Evolutionary conservation across 164 flowering plant genomes (phyloP).

Genomic region (Magnolia sinica): DNA sequence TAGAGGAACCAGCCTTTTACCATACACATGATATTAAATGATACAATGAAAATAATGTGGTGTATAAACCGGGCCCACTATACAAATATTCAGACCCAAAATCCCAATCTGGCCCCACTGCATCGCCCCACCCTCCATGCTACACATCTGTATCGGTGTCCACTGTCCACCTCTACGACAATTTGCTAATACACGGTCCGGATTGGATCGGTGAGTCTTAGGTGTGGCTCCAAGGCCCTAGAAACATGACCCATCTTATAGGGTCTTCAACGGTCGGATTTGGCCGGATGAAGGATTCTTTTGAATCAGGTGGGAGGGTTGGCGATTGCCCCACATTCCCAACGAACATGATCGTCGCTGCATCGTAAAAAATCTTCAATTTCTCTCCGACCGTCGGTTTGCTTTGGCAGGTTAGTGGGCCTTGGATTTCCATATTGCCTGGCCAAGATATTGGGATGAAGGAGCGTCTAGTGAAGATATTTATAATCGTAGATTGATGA

Average conservation of each 20-base stretch:
- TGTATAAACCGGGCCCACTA: no score
- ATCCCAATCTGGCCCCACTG: no score
- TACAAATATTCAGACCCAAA: no score
- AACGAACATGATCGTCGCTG: background rate
- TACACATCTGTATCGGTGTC: no score
- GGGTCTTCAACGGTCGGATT: conserved; percentile 4
- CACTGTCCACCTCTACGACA: no score
- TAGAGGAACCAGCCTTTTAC: no score
- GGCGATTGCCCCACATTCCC: background rate
- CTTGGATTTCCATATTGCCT: background rate
- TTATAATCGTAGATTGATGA: background rate
- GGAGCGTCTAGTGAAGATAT: background rate
- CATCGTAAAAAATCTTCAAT: conserved; percentile 1
- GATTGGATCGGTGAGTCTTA: background rate
- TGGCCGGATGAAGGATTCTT: background rate
- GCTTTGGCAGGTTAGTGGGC: background rate
- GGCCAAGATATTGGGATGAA: background rate
- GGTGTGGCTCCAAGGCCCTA: conserved; percentile 11
- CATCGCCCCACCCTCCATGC: no score
- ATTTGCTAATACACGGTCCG: no score
- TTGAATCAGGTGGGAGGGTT: background rate
- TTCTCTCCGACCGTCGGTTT: background rate
- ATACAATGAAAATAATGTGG: no score
- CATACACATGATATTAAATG: no score
- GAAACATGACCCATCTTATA: conserved; percentile 6